Evolutionary conservation across 805 yeast species (phyloP), one percentile per base, ranked within the genome.

Genomic region (Metschnikowia continentalis): DNA sequence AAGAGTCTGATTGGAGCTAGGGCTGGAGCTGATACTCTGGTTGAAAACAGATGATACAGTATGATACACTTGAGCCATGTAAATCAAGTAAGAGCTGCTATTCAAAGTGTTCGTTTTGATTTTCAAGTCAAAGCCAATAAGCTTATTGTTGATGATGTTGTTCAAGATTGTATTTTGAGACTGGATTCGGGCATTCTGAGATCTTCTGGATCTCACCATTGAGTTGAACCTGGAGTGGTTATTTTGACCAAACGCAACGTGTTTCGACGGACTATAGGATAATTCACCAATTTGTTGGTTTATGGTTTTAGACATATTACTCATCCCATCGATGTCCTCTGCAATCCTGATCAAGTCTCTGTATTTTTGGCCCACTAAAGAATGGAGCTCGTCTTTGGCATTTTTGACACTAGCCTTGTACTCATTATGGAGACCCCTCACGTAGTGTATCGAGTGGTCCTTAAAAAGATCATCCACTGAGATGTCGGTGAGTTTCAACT

Each of bases 331-430:
- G 26, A 74, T 72, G 48, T 71, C 75, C 51, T 73, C 76, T n/a
- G 77, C 75, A 13, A 74, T 72, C 42, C 66, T 63, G 42, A 74
- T 72, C 58, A 74, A 65, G 57, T 73, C 77, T 42, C 78, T 60
- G 60, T 74, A 74, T 48, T 74, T 74, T 32, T 54, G 56, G 6
- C 76, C 74, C 19, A 74, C 78, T 43, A 74, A 61, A 4, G 55
- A 48, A 50, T 73, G 77, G 14, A 74, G 58, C 39, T 72, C 69
- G 10, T 56, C 35, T 50, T 66, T 67, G 50, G 76, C 71, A 13
- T 54, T 44, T 5, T 51, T 53, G n/a, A 66, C 68, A 32, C 60
- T 61, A 6, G 50, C 52, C 35, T 62, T 58, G 52, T 71, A 72
- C 20, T 66, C 64, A 4, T 57, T 50, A 40, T 65, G 65, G 22